Conservation (phyloP, 2,329 filamentous ascomycete genomes). For the Hymenotorrendiella dingleyae region DNA sequence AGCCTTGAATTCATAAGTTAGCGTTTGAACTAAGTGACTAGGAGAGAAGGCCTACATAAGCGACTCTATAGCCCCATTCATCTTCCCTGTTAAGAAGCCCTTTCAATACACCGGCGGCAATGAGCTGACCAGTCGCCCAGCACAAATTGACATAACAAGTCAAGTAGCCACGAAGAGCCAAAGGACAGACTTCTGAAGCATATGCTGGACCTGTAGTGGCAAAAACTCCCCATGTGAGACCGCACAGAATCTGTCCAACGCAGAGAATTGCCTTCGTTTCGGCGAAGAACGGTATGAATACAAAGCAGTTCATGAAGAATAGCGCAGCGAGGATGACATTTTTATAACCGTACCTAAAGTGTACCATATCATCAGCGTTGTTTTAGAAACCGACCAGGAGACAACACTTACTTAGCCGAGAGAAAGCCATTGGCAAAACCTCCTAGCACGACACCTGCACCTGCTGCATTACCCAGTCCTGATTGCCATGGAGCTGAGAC, state of each 20-base stretch:
- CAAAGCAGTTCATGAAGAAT: conserved; percentile 37
- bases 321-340: conserved; percentile 40
- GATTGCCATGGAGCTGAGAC: conserved; percentile 28
- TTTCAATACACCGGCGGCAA: conserved; percentile 41
- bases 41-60: not conserved
- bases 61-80: not conserved
- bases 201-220: conserved; percentile 39
- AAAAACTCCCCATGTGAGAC: conserved; percentile 44
- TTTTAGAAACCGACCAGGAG: no score
- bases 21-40: not conserved
- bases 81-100: conserved; percentile 26
- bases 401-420: conserved; percentile 38
- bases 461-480: conserved; percentile 20
- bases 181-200: conserved; percentile 38
- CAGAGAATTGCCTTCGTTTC: conserved; percentile 39
- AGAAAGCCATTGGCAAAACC: conserved; percentile 39
- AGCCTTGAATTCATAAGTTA: conserved; percentile 29
- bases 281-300: conserved; percentile 44
- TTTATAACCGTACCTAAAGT: conserved; percentile 33
- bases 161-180: conserved; percentile 38
- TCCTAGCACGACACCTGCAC: conserved; percentile 36
- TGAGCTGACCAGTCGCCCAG: conserved; percentile 44
- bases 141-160: conserved; percentile 42
- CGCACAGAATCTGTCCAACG: conserved; percentile 41
- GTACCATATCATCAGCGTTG: no score